A percentile compares a stretch with the other conserved stretches of the same genome.
These are phyloP conservation scores for Pythium rhizo-oryzae DNA, from an alignment of 352 stramenopile genomes.

Conservation along the genomic window DNA sequence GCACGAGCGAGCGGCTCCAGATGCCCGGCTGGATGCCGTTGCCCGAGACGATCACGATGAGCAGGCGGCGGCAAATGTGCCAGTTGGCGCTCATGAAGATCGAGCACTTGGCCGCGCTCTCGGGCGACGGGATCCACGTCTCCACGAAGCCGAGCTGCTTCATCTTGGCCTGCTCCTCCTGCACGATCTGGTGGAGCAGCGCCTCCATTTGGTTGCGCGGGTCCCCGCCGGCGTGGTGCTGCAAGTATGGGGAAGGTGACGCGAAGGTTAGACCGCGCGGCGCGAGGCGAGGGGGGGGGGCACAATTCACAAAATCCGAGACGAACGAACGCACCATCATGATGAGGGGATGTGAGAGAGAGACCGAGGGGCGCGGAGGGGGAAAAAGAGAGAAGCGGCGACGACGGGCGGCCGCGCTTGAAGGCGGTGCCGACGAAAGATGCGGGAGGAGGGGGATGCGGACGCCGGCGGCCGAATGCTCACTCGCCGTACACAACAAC, in stretches of 20 bases:
- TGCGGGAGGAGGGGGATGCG: neutral
- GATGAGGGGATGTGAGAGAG: neutral
- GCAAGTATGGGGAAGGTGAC: conserved; percentile 2
- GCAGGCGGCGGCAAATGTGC: conserved; percentile 73
- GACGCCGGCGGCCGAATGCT: neutral
- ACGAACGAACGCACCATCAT: conserved; percentile 3
- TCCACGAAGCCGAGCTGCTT: conserved; percentile 82
- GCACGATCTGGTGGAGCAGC: conserved; percentile 83
- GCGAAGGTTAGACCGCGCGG: conserved; percentile 16
- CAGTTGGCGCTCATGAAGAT: conserved; percentile 87
- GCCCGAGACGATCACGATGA: conserved; percentile 80
- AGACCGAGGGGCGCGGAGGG: neutral
- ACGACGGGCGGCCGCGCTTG: too few relatives aligned
- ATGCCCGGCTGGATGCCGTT: conserved; percentile 88
- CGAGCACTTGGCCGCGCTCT: conserved; percentile 66
- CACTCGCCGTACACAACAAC: neutral
- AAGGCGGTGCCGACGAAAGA: neutral
- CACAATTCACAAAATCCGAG: too few relatives aligned
- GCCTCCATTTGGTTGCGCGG: conserved; percentile 71
- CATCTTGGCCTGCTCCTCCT: conserved; percentile 88
- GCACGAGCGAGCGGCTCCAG: conserved; percentile 82
- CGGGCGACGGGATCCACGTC: conserved; percentile 73
- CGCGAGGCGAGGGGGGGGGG: too few relatives aligned
- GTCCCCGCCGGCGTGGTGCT: conserved; percentile 40
- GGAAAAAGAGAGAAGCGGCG: neutral